These are phyloP conservation scores for Aspergillus ellipticus DNA, from an alignment of 495 filamentous ascomycete species.

Conservation along the genomic window DNA sequence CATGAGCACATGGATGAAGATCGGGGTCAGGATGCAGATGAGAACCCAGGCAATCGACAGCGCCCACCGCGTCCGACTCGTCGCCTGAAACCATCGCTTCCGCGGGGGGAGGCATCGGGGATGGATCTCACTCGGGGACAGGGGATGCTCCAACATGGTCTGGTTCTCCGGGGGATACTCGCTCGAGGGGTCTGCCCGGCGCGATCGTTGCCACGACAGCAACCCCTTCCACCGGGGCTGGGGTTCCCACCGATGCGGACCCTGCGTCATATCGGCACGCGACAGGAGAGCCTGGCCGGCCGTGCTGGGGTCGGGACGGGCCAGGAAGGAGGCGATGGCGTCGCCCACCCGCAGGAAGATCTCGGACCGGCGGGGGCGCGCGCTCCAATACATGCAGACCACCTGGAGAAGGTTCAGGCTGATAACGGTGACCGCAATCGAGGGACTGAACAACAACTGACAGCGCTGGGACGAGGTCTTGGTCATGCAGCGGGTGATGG, in stretches of 20 bases:
- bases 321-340: slow-evolving; percentile 25
- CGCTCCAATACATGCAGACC: slow-evolving; percentile 8
- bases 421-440: slow-evolving; percentile 9
- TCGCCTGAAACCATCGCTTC: neutral
- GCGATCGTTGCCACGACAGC: neutral
- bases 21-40: neutral
- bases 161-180: neutral
- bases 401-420: slow-evolving; percentile 15
- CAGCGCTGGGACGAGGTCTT: neutral
- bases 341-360: slow-evolving; percentile 22
- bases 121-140: neutral
- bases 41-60: neutral
- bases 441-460: slow-evolving; percentile 7
- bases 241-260: slow-evolving; percentile 3
- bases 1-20: neutral
- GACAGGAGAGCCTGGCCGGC: slow-evolving; percentile 17
- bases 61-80: neutral
- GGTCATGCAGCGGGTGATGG: slow-evolving; percentile 5
- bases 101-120: neutral
- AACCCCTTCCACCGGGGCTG: neutral
- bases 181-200: too few relatives aligned
- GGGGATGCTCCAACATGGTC: neutral
- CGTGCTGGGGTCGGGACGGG: slow-evolving; percentile 18
- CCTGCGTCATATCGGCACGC: slow-evolving; percentile 7
- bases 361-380: neutral